phyloP scores from a whole-genome alignment of 177 flowering plant genomes.

The Vitis hybrid region DNA sequence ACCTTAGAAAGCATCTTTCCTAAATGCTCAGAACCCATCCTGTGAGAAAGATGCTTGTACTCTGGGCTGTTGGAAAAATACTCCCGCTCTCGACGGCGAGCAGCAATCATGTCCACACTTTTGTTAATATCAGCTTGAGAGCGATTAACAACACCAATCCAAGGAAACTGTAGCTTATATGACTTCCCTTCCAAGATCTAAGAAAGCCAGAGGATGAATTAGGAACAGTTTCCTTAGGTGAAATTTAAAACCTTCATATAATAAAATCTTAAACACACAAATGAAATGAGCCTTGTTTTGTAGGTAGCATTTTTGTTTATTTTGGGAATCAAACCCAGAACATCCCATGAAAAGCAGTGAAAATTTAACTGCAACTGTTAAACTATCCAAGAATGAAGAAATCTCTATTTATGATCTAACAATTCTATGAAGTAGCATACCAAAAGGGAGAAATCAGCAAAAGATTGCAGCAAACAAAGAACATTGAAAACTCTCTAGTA shows the following conservation, averaged over 20 bases:
- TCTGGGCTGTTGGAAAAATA: conserved; percentile 61
- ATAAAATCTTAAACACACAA: background rate
- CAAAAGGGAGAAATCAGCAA: too few species aligned
- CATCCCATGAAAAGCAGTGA: too few species aligned
- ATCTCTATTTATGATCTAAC: too few species aligned
- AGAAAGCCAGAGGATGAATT: background rate
- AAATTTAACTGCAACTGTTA: too few species aligned
- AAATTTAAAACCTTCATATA: background rate
- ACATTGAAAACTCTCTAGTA: too few species aligned
- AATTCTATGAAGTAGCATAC: too few species aligned
- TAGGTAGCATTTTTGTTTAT: too few species aligned
- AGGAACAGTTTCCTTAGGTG: conserved; percentile 1
- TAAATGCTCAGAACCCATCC: conserved; percentile 92
- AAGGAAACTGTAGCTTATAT: conserved; percentile 59
- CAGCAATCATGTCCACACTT: conserved; percentile 75
- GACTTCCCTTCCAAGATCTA: conserved; percentile 68
- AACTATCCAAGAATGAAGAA: too few species aligned
- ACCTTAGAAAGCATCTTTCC: conserved; percentile 91
- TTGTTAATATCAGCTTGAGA: conserved; percentile 73
- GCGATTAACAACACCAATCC: conserved; percentile 79
- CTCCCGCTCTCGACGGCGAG: conserved; percentile 62
- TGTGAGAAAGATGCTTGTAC: conserved; percentile 67
- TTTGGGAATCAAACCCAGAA: too few species aligned
- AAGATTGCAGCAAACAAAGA: too few species aligned
- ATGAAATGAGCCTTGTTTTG: too few species aligned